Evolutionary conservation across 148 eudicot species (phyloP).

Genomic region (Chenopodium formosanum): DNA sequence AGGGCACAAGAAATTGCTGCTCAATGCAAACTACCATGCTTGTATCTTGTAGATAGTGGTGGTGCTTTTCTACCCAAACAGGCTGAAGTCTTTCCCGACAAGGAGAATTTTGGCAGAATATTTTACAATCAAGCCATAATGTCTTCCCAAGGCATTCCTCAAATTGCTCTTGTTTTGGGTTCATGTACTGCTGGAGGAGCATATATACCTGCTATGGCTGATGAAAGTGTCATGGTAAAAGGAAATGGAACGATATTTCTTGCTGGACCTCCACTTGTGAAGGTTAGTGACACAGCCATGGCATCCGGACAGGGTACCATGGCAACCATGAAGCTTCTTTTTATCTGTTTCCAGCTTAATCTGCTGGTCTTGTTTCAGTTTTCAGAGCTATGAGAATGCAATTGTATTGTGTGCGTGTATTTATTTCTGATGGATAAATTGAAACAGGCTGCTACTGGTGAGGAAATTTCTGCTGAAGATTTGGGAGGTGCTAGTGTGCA

Average conservation of each 20-base stretch:
- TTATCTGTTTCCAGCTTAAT: neutral
- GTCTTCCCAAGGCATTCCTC: constrained; percentile 94
- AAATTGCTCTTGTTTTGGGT: constrained; percentile 93
- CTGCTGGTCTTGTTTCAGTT: neutral
- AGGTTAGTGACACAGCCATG: constrained; percentile 49
- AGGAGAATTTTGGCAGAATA: constrained; percentile 92
- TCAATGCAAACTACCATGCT: constrained; percentile 82
- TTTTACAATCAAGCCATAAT: constrained; percentile 92
- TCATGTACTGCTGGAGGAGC: constrained; percentile 99
- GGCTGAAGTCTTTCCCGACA: constrained; percentile 97
- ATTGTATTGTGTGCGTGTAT: neutral
- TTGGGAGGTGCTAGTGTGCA: constrained; percentile 97
- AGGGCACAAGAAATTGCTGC: constrained; percentile 98
- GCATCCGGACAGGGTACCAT: neutral
- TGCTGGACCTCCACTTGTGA: constrained; percentile 98
- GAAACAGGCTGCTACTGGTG: constrained; percentile 98
- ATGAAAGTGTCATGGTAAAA: constrained; percentile 99
- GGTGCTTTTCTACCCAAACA: constrained; percentile 99
- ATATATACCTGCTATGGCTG: constrained; percentile 99
- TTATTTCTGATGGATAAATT: constrained; percentile 22
- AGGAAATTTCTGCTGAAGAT: constrained; percentile 97
- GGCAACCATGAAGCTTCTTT: neutral
- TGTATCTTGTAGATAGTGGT: constrained; percentile 98
- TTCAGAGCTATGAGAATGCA: neutral
- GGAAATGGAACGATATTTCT: constrained; percentile 99